These are phyloP conservation scores for Phytophthora capsici DNA, from an alignment of 352 stramenopile species.

Conservation along the genomic window DNA sequence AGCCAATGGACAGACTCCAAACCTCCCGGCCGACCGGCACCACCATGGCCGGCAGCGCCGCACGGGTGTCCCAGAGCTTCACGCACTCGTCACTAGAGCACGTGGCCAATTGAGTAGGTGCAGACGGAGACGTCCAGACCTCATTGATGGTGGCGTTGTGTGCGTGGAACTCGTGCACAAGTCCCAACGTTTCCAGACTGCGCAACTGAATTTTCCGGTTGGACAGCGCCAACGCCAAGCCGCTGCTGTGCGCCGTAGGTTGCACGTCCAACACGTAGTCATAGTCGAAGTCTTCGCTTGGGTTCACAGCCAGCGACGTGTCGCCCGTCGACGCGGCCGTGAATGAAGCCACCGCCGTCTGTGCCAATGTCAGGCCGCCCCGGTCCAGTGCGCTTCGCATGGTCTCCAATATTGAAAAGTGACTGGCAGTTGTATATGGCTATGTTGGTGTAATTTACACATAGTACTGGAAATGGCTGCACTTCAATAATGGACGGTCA, in stretches of 20 bases:
- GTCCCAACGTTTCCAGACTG: constrained; percentile 68
- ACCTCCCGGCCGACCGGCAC: constrained; percentile 73
- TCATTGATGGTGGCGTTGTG: constrained; percentile 86
- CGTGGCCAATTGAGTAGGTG: constrained; percentile 74
- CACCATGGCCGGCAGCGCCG: constrained; percentile 59
- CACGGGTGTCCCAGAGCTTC: constrained; percentile 87
- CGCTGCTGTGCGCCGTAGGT: constrained; percentile 61
- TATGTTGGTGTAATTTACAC: too few relatives aligned
- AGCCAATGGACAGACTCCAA: constrained; percentile 83
- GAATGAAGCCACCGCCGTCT: constrained; percentile 80
- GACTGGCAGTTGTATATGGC: too few relatives aligned
- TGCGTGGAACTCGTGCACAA: constrained; percentile 73
- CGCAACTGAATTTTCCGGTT: constrained; percentile 74
- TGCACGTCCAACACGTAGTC: constrained; percentile 87
- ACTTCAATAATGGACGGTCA: constrained; percentile 24
- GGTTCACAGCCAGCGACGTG: constrained; percentile 42
- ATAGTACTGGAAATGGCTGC: not conserved
- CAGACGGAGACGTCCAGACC: constrained; percentile 72
- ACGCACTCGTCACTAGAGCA: constrained; percentile 88
- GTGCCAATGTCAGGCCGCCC: constrained; percentile 54
- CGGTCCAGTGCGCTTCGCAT: constrained; percentile 62
- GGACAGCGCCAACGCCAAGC: constrained; percentile 71
- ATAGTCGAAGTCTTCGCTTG: constrained; percentile 80
- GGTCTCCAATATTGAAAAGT: not conserved
- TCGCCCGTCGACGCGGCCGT: constrained; percentile 24